phyloP scores from a whole-genome alignment of 495 filamentous ascomycete genomes.

The Ramalina intermedia region DNA sequence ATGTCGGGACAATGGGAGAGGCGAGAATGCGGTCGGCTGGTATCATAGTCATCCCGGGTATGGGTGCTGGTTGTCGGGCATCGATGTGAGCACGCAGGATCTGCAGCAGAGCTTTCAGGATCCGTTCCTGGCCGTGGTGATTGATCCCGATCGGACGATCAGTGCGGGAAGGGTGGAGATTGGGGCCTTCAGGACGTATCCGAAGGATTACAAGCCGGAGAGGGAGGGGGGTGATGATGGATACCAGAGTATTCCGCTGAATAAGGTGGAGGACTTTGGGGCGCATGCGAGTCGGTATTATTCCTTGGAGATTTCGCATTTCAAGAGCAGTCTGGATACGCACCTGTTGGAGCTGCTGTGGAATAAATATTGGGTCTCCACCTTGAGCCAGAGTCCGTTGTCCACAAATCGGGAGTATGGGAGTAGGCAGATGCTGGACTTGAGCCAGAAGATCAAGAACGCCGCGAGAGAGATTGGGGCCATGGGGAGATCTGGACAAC shows the following conservation, averaged over 20 bases:
- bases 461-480: conserved; percentile 33
- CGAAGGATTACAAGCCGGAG: conserved; percentile 52
- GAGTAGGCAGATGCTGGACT: conserved; percentile 82
- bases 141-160: conserved; percentile 94
- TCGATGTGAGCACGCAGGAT: conserved; percentile 80
- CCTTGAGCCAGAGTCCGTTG: conserved; percentile 86
- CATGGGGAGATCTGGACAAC: conserved; percentile 19
- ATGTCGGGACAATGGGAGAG: conserved; percentile 57
- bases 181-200: conserved; percentile 87
- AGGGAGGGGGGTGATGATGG: conserved; percentile 35
- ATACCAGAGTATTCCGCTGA: conserved; percentile 67
- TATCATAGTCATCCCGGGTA: conserved; percentile 98
- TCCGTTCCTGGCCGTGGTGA: conserved; percentile 90
- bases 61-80: conserved; percentile 94
- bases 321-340: conserved; percentile 79
- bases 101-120: conserved; percentile 71
- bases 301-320: conserved; percentile 76
- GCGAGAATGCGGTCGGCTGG: conserved; percentile 93
- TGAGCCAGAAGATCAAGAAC: conserved; percentile 63
- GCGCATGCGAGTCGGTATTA: conserved; percentile 87
- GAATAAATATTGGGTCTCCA: conserved; percentile 99
- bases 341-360: conserved; percentile 77
- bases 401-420: conserved; percentile 87
- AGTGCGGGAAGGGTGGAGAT: conserved; percentile 94
- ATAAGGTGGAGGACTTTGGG: conserved; percentile 91